Conservation (phyloP, 2,329 filamentous ascomycete species). For the Penicillium sp. region DNA sequence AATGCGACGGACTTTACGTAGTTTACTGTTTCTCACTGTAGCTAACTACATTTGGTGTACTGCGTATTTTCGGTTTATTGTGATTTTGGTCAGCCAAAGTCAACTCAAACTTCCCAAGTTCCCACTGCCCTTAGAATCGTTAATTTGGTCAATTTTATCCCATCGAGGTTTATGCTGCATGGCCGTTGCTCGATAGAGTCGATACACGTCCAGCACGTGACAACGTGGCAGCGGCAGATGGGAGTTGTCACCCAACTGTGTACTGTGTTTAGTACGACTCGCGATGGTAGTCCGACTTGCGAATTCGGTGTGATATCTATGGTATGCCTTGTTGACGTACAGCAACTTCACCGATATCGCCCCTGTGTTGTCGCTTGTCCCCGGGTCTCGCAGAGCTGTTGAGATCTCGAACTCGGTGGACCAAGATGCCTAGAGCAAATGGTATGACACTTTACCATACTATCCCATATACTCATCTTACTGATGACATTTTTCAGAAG, state of each 20-base stretch:
- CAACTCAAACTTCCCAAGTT: too few relatives aligned
- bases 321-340: neutral
- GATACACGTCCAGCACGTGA: slow-evolving; percentile 5
- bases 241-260: neutral
- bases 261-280: neutral
- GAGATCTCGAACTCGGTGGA: neutral
- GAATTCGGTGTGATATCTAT: neutral
- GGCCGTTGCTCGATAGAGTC: neutral
- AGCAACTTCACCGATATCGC: neutral
- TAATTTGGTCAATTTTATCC: neutral
- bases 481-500: slow-evolving; percentile 36
- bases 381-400: neutral
- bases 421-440: slow-evolving; percentile 27
- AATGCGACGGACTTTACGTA: too few relatives aligned
- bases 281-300: neutral
- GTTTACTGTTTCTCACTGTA: too few relatives aligned
- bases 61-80: too few relatives aligned
- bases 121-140: too few relatives aligned
- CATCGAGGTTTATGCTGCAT: neutral
- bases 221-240: neutral
- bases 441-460: slow-evolving; percentile 21
- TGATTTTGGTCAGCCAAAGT: too few relatives aligned
- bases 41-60: too few relatives aligned
- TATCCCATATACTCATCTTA: neutral
- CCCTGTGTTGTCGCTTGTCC: neutral